Conservation (phyloP, 495 filamentous ascomycete genomes). For the Neurospora discreta region DNA sequence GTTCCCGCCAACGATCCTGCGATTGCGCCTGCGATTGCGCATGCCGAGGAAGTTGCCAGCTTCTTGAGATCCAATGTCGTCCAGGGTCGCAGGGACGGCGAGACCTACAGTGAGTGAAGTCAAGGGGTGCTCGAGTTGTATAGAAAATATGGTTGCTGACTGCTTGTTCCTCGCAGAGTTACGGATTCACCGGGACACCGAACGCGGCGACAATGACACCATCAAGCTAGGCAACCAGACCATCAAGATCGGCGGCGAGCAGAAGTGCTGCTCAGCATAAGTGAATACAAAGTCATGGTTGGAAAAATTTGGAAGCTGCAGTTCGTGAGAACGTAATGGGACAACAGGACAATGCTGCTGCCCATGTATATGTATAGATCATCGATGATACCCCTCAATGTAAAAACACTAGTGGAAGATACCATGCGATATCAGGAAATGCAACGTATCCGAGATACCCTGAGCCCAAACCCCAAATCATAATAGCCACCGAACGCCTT, state of each 20-base stretch:
- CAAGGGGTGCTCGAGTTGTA: background rate
- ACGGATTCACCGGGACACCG: constrained; percentile 79
- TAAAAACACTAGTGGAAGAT: constrained; percentile 6
- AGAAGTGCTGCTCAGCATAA: constrained; percentile 32
- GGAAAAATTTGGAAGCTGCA: background rate
- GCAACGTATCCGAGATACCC: constrained; percentile 6
- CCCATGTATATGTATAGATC: constrained; percentile 15
- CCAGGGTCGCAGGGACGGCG: constrained; percentile 58
- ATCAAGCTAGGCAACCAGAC: constrained; percentile 48
- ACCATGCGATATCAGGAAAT: constrained; percentile 9
- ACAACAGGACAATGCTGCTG: constrained; percentile 9
- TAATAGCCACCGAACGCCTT: constrained; percentile 30
- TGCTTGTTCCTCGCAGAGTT: constrained; percentile 44
- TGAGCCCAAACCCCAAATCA: constrained; percentile 17
- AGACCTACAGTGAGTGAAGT: constrained; percentile 52
- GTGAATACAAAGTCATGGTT: constrained; percentile 4
- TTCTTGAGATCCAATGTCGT: constrained; percentile 80
- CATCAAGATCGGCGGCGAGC: constrained; percentile 29
- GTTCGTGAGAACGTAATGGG: background rate
- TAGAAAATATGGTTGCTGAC: constrained; percentile 1
- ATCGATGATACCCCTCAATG: constrained; percentile 25
- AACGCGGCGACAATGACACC: constrained; percentile 84
- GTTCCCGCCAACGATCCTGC: constrained; percentile 43
- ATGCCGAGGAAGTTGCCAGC: constrained; percentile 73
- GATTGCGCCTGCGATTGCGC: constrained; percentile 43